These are phyloP conservation scores for Ophioceras dolichostomum DNA, from an alignment of 2,329 filamentous ascomycete genomes.

Conservation along the genomic window DNA sequence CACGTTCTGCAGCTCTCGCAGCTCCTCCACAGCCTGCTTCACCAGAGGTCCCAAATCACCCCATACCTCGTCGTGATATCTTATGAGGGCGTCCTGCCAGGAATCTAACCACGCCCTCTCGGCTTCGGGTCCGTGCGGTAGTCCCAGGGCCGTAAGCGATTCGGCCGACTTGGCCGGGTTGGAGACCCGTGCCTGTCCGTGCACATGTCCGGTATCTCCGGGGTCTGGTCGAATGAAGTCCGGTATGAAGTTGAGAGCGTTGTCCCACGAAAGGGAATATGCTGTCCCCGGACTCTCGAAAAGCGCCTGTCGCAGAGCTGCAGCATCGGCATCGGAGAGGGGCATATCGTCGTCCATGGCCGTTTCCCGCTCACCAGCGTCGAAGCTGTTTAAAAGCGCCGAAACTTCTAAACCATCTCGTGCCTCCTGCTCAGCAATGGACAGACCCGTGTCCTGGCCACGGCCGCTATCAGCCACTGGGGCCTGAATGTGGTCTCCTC, in stretches of 20 bases:
- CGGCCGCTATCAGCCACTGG: neutral
- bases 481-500: neutral
- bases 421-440: slow-evolving; percentile 19
- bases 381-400: slow-evolving; percentile 18
- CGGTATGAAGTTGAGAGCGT: slow-evolving; percentile 38
- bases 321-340: slow-evolving; percentile 15
- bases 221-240: slow-evolving; percentile 20
- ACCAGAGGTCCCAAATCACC: slow-evolving; percentile 47
- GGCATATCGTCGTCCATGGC: slow-evolving; percentile 9
- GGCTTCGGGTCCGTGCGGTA: slow-evolving; percentile 22
- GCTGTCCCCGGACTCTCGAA: slow-evolving; percentile 16
- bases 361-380: slow-evolving; percentile 9
- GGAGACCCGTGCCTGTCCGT: slow-evolving; percentile 1
- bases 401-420: slow-evolving; percentile 26
- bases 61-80: slow-evolving; percentile 57
- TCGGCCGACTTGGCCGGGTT: slow-evolving; percentile 3
- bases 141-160: slow-evolving; percentile 21
- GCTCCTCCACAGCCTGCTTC: slow-evolving; percentile 41
- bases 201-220: slow-evolving; percentile 7
- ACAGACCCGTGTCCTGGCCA: too few species aligned
- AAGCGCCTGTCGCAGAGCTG: slow-evolving; percentile 22
- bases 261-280: slow-evolving; percentile 24
- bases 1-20: slow-evolving; percentile 27
- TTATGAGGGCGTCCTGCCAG: slow-evolving; percentile 42
- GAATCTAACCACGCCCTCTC: slow-evolving; percentile 35